Evolutionary conservation across 129 eudicot species (phyloP).

Genomic region (Pittosporum tobira): DNA sequence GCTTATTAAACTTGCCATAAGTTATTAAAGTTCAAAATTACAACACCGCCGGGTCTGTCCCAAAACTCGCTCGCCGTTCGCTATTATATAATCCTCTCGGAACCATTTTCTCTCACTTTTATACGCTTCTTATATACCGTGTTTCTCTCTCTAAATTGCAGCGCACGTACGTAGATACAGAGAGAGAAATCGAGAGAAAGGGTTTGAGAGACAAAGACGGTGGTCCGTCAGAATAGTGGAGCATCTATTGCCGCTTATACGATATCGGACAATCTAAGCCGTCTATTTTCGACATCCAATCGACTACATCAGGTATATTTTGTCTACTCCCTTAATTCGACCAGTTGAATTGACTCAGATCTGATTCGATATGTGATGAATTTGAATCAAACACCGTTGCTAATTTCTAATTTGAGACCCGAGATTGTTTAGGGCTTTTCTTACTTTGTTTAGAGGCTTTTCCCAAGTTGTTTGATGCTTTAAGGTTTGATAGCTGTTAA

Average conservation of each 20-base stretch:
- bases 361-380: neutral
- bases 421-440: neutral
- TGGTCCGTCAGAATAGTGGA: neutral
- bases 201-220: neutral
- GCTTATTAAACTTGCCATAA: too few species aligned
- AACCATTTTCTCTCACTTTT: too few species aligned
- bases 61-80: too few species aligned
- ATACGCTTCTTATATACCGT: too few species aligned
- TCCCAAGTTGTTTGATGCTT: neutral
- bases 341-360: neutral
- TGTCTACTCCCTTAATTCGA: neutral
- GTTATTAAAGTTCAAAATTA: too few species aligned
- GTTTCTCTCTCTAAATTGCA: too few species aligned
- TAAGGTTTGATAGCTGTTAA: too few species aligned
- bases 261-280: too few species aligned
- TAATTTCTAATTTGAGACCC: neutral
- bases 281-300: neutral
- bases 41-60: too few species aligned
- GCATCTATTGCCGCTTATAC: slow-evolving; percentile 3
- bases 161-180: too few species aligned
- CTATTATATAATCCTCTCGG: too few species aligned
- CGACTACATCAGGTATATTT: slow-evolving; percentile 7
- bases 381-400: neutral
- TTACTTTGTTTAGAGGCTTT: too few species aligned
- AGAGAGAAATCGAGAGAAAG: slow-evolving; percentile 3